Conservation (phyloP, 208 protist species). For the Leishmania guyanensis region DNA sequence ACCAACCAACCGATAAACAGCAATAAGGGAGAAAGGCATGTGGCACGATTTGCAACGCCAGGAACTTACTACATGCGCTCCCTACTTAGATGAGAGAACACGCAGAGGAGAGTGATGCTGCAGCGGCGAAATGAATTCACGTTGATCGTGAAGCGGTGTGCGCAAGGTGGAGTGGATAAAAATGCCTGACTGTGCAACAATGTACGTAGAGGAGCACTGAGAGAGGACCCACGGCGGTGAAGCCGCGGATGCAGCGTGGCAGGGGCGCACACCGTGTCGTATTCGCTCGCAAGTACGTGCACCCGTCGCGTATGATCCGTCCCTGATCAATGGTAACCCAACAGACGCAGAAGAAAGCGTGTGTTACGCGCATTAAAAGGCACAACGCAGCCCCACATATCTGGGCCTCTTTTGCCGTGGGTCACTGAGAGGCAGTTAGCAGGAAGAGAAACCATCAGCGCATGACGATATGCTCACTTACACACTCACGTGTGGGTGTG, state of each 20-base stretch:
- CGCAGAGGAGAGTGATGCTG: background rate
- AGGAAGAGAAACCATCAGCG: background rate
- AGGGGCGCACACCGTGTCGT: background rate
- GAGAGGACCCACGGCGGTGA: background rate
- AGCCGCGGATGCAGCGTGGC: background rate
- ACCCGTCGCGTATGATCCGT: background rate
- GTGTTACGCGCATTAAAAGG: background rate
- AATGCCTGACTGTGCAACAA: background rate
- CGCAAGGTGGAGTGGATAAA: background rate
- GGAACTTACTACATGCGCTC: too few relatives aligned
- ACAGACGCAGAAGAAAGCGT: background rate
- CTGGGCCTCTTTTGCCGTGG: background rate
- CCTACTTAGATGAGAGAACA: background rate
- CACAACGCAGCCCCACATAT: background rate
- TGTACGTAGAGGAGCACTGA: background rate
- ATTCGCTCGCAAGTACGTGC: background rate
- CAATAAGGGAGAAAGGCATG: too few relatives aligned
- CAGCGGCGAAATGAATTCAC: background rate
- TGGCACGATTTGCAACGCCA: too few relatives aligned
- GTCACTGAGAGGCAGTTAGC: background rate
- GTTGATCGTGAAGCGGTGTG: background rate
- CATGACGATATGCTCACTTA: background rate
- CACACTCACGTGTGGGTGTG: background rate
- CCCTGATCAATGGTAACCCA: background rate
- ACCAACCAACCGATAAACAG: background rate